phyloP scores from a whole-genome alignment of 345 rosid species.

The Arabis hirsuta region DNA sequence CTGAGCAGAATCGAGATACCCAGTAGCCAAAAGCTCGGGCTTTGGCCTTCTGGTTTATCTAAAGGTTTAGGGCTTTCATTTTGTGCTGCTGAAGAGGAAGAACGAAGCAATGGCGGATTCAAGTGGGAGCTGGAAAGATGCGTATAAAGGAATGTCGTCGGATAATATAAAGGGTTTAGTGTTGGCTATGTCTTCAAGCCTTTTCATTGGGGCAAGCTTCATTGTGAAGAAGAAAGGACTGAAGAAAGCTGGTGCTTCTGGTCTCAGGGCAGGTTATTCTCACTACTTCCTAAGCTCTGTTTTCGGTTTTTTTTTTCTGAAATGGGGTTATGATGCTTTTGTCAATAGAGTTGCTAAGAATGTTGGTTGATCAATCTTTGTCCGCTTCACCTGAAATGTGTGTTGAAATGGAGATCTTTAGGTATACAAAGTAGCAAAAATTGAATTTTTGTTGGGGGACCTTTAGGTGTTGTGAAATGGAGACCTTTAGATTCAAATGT shows the following conservation, averaged over 20 bases:
- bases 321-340: not conserved
- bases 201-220: constrained; percentile 83
- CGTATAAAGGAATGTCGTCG: constrained; percentile 63
- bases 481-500: not conserved
- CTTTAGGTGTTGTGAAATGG: not conserved
- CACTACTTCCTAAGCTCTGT: not conserved
- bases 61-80: not conserved
- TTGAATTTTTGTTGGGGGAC: not conserved
- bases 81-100: not conserved
- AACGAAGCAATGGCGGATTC: constrained; percentile 30
- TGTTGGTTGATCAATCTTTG: not conserved
- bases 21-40: constrained; percentile 9
- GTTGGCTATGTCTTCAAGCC: constrained; percentile 71
- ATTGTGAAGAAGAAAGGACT: constrained; percentile 80
- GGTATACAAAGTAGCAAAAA: not conserved
- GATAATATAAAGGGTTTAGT: constrained; percentile 75
- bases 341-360: not conserved
- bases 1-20: constrained; percentile 13
- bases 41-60: constrained; percentile 6
- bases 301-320: no score
- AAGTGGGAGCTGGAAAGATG: constrained; percentile 47
- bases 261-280: constrained; percentile 63
- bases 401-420: constrained; percentile 3
- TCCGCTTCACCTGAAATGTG: not conserved
- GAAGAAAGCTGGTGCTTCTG: constrained; percentile 71